These are phyloP conservation scores for Apiospora pterosperma DNA, from an alignment of 2,329 filamentous ascomycete species.

Conservation along the genomic window DNA sequence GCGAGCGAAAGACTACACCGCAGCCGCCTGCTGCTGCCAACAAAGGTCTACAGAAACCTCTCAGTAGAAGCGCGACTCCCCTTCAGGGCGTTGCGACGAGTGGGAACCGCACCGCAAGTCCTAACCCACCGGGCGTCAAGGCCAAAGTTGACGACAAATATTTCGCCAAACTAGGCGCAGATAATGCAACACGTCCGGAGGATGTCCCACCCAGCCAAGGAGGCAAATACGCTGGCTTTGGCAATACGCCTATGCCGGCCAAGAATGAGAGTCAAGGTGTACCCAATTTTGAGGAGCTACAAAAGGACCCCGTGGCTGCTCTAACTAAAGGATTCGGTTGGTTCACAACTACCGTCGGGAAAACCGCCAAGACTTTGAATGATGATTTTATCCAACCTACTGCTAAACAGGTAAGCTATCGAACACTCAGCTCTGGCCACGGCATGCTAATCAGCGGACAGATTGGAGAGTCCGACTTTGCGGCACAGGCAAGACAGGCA, in stretches of 20 bases:
- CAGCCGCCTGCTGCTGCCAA: conserved; percentile 31
- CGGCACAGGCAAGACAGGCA: conserved; percentile 59
- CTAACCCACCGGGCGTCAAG: conserved; percentile 39
- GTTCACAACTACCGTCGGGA: conserved; percentile 83
- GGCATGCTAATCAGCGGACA: conserved; percentile 30
- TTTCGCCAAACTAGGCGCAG: conserved; percentile 79
- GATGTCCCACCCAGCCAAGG: conserved; percentile 82
- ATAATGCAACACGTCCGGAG: conserved; percentile 74
- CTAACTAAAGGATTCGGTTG: conserved; percentile 92
- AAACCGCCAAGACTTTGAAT: conserved; percentile 88
- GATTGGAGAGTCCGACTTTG: conserved; percentile 78
- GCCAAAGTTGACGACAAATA: conserved; percentile 78
- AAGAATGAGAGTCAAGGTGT: conserved; percentile 42
- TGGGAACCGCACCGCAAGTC: conserved; percentile 37
- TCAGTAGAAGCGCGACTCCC: conserved; percentile 35
- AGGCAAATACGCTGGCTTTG: conserved; percentile 90
- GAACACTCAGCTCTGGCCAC: not conserved
- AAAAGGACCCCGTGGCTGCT: conserved; percentile 84
- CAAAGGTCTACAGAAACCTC: conserved; percentile 29
- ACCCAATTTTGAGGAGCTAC: conserved; percentile 80
- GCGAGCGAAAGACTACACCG: conserved; percentile 52
- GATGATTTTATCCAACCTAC: conserved; percentile 90
- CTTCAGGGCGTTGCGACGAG: conserved; percentile 31
- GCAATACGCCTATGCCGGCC: conserved; percentile 64
- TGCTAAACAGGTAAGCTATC: conserved; percentile 68